phyloP scores from a whole-genome alignment of 768 basidiomycete species.

The Phylloporus sp. region DNA sequence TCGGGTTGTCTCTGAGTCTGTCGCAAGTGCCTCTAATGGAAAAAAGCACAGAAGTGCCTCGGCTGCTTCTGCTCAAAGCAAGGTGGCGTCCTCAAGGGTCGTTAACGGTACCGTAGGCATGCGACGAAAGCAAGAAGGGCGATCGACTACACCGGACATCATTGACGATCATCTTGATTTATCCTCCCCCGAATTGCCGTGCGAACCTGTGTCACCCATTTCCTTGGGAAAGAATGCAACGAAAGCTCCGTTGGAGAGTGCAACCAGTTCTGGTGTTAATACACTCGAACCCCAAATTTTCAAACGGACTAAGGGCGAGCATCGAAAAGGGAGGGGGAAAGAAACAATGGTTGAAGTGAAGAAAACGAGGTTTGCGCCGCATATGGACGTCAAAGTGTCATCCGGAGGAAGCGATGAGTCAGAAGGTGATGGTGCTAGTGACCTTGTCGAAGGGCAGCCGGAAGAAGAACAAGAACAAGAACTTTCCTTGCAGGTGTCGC shows the following conservation, averaged over 20 bases:
- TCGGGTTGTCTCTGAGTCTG: constrained; percentile 21
- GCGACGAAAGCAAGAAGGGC: constrained; percentile 3
- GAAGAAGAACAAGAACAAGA: constrained; percentile 31
- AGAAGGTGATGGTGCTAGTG: not conserved
- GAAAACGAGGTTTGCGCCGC: constrained; percentile 43
- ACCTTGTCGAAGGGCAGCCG: constrained; percentile 6
- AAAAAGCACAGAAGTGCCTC: constrained; percentile 3
- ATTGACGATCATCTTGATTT: constrained; percentile 14
- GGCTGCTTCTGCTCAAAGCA: constrained; percentile 1
- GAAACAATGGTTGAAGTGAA: constrained; percentile 30
- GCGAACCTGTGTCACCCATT: constrained; percentile 31
- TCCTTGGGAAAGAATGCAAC: constrained; percentile 21
- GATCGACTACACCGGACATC: constrained; percentile 14
- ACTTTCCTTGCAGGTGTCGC: constrained; percentile 55
- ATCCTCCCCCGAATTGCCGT: constrained; percentile 31
- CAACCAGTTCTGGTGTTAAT: constrained; percentile 15
- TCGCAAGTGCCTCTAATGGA: constrained; percentile 2
- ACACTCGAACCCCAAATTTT: constrained; percentile 51
- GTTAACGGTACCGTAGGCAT: not conserved
- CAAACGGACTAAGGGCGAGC: constrained; percentile 46
- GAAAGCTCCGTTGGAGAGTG: constrained; percentile 7
- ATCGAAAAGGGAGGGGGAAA: constrained; percentile 28
- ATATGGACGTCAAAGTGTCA: constrained; percentile 24
- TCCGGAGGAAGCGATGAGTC: constrained; percentile 14
- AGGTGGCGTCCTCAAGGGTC: constrained; percentile 8